Conservation (phyloP, 352 stramenopile species). For the Blastocystis sp. region DNA sequence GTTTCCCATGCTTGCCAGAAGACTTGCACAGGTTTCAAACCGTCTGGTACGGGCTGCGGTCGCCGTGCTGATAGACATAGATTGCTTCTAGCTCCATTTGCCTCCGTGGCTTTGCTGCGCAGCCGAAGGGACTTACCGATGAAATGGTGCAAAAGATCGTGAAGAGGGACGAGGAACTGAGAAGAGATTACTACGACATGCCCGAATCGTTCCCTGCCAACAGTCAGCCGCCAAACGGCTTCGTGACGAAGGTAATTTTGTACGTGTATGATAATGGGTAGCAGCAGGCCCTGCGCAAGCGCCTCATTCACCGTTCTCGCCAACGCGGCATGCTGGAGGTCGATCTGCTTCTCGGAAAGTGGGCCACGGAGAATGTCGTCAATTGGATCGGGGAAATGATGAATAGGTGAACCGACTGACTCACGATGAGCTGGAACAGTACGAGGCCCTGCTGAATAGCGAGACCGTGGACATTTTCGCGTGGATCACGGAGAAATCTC, state of each 20-base stretch:
- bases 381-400: background rate
- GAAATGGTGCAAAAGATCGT: constrained; percentile 67
- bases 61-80: background rate
- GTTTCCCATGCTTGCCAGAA: too few relatives aligned
- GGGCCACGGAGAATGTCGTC: constrained; percentile 36
- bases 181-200: constrained; percentile 63
- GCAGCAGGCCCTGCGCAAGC: constrained; percentile 50
- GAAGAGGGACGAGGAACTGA: constrained; percentile 60
- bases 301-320: constrained; percentile 63
- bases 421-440: constrained; percentile 60
- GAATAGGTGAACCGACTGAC: constrained; percentile 54
- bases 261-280: background rate
- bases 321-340: constrained; percentile 68
- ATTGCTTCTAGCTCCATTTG: background rate
- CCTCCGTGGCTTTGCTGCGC: background rate
- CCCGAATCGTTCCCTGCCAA: background rate
- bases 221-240: constrained; percentile 36
- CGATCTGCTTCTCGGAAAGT: constrained; percentile 66
- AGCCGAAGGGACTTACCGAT: constrained; percentile 40
- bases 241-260: constrained; percentile 45
- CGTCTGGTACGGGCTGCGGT: too few relatives aligned
- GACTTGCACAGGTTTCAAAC: too few relatives aligned
- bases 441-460: constrained; percentile 62
- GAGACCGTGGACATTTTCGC: constrained; percentile 67
- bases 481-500: constrained; percentile 62